Conservation (phyloP, 176 grass and related monocot genomes). For the Oryza glaberrima region DNA sequence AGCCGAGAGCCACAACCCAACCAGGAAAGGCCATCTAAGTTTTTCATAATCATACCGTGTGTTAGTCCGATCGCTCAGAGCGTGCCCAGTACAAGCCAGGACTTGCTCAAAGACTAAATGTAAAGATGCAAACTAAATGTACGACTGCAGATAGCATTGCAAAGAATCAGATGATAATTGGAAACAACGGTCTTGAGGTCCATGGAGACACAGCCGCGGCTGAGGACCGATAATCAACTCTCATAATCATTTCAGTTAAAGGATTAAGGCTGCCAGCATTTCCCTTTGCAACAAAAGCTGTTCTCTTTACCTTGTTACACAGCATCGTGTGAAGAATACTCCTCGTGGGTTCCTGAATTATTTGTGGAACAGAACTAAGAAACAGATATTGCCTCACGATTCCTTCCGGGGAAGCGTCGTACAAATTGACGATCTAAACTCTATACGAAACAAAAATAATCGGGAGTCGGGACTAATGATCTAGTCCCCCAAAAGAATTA, state of each 20-base stretch:
- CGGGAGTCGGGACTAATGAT: slow-evolving; percentile 34
- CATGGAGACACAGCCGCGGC: too few species aligned
- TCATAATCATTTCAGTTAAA: slow-evolving; percentile 26
- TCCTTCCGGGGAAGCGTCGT: slow-evolving; percentile 13
- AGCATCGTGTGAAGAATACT: slow-evolving; percentile 15
- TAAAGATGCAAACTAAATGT: background rate
- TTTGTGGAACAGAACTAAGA: slow-evolving; percentile 45
- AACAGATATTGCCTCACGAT: slow-evolving; percentile 6
- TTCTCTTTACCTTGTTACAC: slow-evolving; percentile 34
- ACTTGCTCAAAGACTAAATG: background rate
- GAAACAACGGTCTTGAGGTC: background rate
- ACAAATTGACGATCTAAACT: slow-evolving; percentile 41
- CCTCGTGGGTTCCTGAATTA: slow-evolving; percentile 45
- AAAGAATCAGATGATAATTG: background rate
- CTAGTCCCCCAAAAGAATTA: slow-evolving; percentile 45
- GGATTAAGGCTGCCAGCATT: background rate
- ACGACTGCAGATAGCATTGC: background rate
- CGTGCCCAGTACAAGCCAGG: background rate
- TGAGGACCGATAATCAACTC: background rate
- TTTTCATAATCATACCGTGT: background rate
- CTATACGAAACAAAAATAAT: slow-evolving; percentile 41
- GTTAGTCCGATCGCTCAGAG: background rate
- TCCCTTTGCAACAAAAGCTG: slow-evolving; percentile 31
- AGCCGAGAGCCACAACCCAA: too few species aligned
- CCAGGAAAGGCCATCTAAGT: background rate